phyloP scores from a whole-genome alignment of 139 green algal species.

The Micromonas commoda region DNA sequence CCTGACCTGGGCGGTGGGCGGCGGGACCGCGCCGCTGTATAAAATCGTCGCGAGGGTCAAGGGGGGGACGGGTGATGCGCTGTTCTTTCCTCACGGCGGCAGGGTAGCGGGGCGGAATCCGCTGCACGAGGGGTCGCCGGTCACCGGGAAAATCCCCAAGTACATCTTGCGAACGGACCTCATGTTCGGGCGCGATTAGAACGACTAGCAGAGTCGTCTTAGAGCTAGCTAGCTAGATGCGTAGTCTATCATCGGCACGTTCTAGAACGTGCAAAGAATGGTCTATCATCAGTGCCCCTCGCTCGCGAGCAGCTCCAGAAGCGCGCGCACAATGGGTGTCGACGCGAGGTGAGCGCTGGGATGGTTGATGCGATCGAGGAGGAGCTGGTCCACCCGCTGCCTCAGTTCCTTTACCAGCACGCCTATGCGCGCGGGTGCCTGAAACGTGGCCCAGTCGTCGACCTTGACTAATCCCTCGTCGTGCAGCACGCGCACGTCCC shows the following conservation, averaged over 20 bases:
- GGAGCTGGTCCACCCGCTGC: slow-evolving; percentile 10
- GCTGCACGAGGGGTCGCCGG: background rate
- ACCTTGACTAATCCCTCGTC: slow-evolving; percentile 37
- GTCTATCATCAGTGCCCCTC: too few species aligned
- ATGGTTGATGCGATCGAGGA: background rate
- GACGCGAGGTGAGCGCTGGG: background rate
- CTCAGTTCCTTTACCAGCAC: slow-evolving; percentile 36
- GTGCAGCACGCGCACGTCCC: slow-evolving; percentile 31
- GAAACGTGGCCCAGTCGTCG: slow-evolving; percentile 44
- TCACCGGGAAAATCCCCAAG: background rate
- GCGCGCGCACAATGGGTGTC: background rate
- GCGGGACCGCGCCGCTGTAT: background rate
- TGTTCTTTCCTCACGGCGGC: background rate
- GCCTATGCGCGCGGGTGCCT: slow-evolving; percentile 36
- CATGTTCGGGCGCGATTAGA: background rate
- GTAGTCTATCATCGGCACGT: too few species aligned
- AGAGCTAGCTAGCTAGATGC: too few species aligned
- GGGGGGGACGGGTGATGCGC: background rate
- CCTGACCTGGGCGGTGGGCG: background rate
- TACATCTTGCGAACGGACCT: slow-evolving; percentile 5
- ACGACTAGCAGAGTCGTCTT: too few species aligned
- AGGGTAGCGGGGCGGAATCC: background rate
- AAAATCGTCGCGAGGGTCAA: slow-evolving; percentile 1
- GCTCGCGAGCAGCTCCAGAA: background rate
- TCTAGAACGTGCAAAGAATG: too few species aligned